phyloP scores from a whole-genome alignment of 2,329 filamentous ascomycete species.

The Plectosphaerella sp. region DNA sequence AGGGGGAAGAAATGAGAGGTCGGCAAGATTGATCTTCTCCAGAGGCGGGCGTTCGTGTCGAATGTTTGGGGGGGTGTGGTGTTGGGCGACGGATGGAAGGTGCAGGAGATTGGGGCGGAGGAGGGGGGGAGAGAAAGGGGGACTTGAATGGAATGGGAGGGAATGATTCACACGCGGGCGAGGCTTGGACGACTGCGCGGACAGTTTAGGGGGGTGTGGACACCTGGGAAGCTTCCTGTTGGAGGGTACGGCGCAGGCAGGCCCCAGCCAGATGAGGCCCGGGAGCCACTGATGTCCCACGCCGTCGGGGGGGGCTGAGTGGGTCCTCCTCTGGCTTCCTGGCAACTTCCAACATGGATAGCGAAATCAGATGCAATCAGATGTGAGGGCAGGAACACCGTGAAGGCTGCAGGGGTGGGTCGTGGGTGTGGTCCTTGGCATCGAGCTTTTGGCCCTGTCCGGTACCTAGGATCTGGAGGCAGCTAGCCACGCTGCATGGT shows the following conservation, averaged over 20 bases:
- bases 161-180: constrained; percentile 1
- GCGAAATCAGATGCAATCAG: not conserved
- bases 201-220: not conserved
- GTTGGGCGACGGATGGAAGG: not conserved
- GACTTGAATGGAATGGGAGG: not conserved
- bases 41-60: constrained; percentile 1
- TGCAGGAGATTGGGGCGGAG: not conserved
- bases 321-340: not conserved
- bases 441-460: not conserved
- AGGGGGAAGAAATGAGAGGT: constrained; percentile 6
- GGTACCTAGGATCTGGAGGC: not conserved
- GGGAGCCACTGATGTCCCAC: not conserved
- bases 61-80: not conserved
- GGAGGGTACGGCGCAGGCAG: not conserved
- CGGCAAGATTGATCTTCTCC: not conserved
- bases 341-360: not conserved
- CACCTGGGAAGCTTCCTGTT: not conserved
- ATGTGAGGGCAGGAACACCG: not conserved
- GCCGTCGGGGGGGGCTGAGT: not conserved
- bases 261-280: not conserved
- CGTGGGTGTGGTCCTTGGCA: too few relatives aligned
- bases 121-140: not conserved
- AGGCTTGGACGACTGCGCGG: not conserved
- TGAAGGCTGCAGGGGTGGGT: not conserved
- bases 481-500: not conserved